Base-by-base conservation (phyloP, 495 filamentous ascomycete genomes). In the Hypoxylon trugodes region DNA sequence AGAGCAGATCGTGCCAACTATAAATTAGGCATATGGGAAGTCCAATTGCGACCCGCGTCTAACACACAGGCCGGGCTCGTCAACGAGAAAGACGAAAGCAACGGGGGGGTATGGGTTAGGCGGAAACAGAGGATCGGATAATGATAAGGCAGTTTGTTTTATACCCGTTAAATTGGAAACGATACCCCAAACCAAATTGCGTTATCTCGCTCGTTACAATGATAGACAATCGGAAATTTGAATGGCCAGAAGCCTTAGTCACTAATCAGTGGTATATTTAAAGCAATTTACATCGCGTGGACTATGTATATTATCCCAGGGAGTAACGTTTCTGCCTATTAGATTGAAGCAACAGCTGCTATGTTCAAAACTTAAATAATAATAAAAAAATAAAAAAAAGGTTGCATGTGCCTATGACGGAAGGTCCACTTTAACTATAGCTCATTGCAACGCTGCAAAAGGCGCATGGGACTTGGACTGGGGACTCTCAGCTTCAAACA, bases 91-190 rank as follows among this genome's bases (percentile, higher is more conserved):
- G 49, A 54, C 24, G 38, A 16, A 13, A 65, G 54, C 3, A 78
- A 84, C 2, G 73, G 84, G 58, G 83, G 85, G 61, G 82, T 87
- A 8, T 86, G 83, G 84, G 80, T 87, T 35, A 69, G 78, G 54
- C 72, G 74, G 41, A 79, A 76, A 61, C 76, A 73, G 46, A 74
- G 75, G 33, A 77, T 79, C 7, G 77, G 78, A 1, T 80, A 65
- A n/a, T n/a, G n/a, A n/a, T n/a, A n/a, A n/a, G n/a, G n/a, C n/a
- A n/a, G n/a, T n/a, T n/a, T n/a, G n/a, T n/a, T n/a, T n/a, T n/a
- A n/a, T n/a, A n/a, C n/a, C n/a, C n/a, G n/a, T n/a, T n/a, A n/a
- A n/a, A n/a, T n/a, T n/a, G n/a, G n/a, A n/a, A n/a, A n/a, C n/a
- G n/a, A n/a, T n/a, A n/a, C n/a, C n/a, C n/a, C n/a, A n/a, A n/a